Evolutionary conservation across 2,329 filamentous ascomycete genomes (phyloP), one percentile per base, ranked within the genome.

Genomic region (Cladosporium sp.): DNA sequence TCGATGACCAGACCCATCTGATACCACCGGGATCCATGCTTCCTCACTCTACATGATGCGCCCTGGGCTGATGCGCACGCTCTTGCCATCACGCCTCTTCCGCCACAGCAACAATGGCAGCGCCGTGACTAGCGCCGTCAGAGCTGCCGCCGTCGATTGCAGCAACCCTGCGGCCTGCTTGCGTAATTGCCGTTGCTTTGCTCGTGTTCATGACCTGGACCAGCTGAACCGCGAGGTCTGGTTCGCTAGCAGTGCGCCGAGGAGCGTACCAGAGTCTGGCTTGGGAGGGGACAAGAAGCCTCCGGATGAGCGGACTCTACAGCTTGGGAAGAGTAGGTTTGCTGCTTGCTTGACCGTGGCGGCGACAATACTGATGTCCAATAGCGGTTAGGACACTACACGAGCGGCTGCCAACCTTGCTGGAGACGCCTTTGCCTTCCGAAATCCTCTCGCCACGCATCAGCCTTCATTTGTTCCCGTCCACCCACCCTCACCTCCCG

Each of bases 401-500:
- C 46, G 79, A 82, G 19, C 77, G 80, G 28, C 76, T 85, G 10
- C 81, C 82, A 1, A 80, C 77, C 9, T 72, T 85, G 4, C 72
- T 85, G 16, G 76, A 78, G 52, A 79, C 80, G 38, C 80, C 82
- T 1, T 72, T 85, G 5, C 82, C 82, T 4, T 76, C 77, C 43
- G 77, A 83, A 22, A 81, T 84, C 16, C 76, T 85, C 43, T 82
- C 81, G 1, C 82, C 82, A 1, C 77, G 75, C 54, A 80, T 85
- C 49, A 78, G 74, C 22, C 75, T 85, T 16, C 80, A 84, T 61
- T 74, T 85, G 10, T 85, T 85, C 59, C 82, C 82, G 16, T 85
- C 82, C 4, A 93, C 88, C 0, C 88, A 95, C 64, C 89, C 87
- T 2, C 86, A 92, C 68, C 87, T 98, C 2, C 93, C 93, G 33